Conservation (phyloP, 768 basidiomycete genomes). For the Amylocystis lapponica region DNA sequence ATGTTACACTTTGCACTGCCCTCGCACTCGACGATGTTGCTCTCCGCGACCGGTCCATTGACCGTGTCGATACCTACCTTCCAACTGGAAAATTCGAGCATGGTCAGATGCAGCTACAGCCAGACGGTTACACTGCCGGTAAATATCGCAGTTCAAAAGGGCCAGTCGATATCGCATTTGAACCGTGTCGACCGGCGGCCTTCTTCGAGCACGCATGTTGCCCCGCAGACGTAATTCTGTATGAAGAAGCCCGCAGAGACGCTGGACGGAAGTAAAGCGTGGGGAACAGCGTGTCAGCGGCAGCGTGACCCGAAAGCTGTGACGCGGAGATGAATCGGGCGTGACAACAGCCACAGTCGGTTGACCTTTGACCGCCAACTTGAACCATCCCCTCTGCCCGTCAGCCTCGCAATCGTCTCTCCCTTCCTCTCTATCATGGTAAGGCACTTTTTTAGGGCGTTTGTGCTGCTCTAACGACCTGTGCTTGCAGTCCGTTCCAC, state of each 20-base stretch:
- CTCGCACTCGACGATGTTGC: background rate
- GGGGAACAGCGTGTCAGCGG: background rate
- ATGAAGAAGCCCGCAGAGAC: too few relatives aligned
- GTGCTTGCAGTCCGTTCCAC: constrained; percentile 34
- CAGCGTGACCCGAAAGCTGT: constrained; percentile 2
- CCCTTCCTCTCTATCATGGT: background rate
- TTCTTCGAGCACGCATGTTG: too few relatives aligned
- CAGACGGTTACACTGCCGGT: background rate
- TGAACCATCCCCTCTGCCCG: too few relatives aligned
- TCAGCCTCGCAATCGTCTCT: too few relatives aligned
- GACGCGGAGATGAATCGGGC: constrained; percentile 17
- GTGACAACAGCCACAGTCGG: constrained; percentile 13
- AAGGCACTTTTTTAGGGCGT: background rate
- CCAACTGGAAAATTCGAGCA: background rate
- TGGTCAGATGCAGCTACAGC: background rate
- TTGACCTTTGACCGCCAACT: constrained; percentile 18
- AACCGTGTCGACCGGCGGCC: too few relatives aligned
- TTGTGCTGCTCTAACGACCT: background rate
- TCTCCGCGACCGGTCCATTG: background rate
- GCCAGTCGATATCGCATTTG: too few relatives aligned
- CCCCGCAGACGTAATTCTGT: too few relatives aligned
- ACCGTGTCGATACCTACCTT: background rate
- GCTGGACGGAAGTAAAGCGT: background rate
- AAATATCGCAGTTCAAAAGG: too few relatives aligned
- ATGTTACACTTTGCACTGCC: background rate